Evolutionary conservation across 805 yeast genomes (phyloP).

Genomic region (Zygosaccharomyces bailii): DNA sequence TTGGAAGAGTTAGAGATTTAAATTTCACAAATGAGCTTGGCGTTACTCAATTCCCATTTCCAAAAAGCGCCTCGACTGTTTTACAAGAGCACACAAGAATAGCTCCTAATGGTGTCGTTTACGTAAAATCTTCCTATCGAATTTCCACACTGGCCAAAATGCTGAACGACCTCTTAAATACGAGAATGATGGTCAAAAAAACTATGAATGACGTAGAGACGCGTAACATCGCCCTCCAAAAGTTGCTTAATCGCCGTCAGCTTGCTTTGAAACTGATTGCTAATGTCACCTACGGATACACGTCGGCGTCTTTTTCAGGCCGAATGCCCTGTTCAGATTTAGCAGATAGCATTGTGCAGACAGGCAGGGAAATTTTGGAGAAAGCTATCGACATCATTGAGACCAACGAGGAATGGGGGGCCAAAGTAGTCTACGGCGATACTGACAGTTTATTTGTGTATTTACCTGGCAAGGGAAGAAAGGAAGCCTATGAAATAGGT

Average conservation of each 20-base stretch:
- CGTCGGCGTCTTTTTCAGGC: conserved; percentile 93
- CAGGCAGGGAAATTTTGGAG: conserved; percentile 81
- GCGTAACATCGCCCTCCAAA: conserved; percentile 45
- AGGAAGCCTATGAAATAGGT: conserved; percentile 78
- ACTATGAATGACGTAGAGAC: conserved; percentile 52
- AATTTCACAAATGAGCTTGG: conserved; percentile 51
- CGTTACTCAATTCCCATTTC: conserved; percentile 46
- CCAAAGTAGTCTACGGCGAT: conserved; percentile 94
- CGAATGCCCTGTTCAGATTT: conserved; percentile 96
- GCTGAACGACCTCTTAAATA: conserved; percentile 77
- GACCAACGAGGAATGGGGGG: conserved; percentile 60
- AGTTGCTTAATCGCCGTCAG: conserved; percentile 71
- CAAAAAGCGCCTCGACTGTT: conserved; percentile 53
- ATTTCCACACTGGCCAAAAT: conserved; percentile 75
- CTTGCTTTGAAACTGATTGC: conserved; percentile 86
- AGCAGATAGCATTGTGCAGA: conserved; percentile 90
- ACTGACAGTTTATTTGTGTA: conserved; percentile 92
- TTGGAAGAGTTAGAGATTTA: conserved; percentile 60
- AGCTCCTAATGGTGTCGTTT: conserved; percentile 87
- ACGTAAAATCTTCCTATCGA: conserved; percentile 61
- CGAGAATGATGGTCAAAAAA: conserved; percentile 72
- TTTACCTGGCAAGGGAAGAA: conserved; percentile 74
- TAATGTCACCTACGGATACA: conserved; percentile 93
- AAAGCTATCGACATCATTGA: conserved; percentile 71
- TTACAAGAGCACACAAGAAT: conserved; percentile 54